Percentiles rank a stretch among this genome's conserved stretches.
phyloP scores from a whole-genome alignment of 768 basidiomycete species.

The Suillus hirtellus region DNA sequence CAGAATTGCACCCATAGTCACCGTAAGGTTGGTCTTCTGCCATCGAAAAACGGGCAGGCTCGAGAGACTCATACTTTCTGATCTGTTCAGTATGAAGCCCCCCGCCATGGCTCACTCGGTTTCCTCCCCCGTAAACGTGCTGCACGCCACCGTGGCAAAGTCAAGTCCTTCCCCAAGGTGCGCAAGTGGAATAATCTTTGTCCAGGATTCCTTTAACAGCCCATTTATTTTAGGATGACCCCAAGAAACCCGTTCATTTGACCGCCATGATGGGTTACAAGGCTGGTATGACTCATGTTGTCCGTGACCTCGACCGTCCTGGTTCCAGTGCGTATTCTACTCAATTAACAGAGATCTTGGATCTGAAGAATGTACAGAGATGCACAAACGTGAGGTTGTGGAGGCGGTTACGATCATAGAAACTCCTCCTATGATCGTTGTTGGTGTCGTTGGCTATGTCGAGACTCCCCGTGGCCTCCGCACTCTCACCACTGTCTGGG shows the following conservation, averaged over 20 bases:
- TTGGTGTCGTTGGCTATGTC: constrained; percentile 99
- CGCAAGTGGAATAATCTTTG: constrained; percentile 24
- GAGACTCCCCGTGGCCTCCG: constrained; percentile 99
- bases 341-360: background rate
- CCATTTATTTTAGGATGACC: constrained; percentile 75
- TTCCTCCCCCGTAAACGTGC: constrained; percentile 97
- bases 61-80: constrained; percentile 25
- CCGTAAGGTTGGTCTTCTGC: constrained; percentile 65
- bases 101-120: constrained; percentile 96
- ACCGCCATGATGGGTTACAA: constrained; percentile 99
- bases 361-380: constrained; percentile 56
- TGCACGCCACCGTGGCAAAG: constrained; percentile 97
- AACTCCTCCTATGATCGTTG: constrained; percentile 94
- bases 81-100: constrained; percentile 85
- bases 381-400: constrained; percentile 99
- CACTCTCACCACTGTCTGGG: constrained; percentile 98
- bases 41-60: constrained; percentile 22
- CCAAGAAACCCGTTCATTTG: constrained; percentile 98
- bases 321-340: constrained; percentile 83
- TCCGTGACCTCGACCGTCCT: constrained; percentile 98
- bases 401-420: constrained; percentile 96
- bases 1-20: constrained; percentile 51
- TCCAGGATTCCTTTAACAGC: constrained; percentile 13
- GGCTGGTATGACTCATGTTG: constrained; percentile 99
- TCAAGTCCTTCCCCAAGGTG: constrained; percentile 99